phyloP scores from a whole-genome alignment of 164 flowering plant genomes.

The Magnolia kwangsiensis region DNA sequence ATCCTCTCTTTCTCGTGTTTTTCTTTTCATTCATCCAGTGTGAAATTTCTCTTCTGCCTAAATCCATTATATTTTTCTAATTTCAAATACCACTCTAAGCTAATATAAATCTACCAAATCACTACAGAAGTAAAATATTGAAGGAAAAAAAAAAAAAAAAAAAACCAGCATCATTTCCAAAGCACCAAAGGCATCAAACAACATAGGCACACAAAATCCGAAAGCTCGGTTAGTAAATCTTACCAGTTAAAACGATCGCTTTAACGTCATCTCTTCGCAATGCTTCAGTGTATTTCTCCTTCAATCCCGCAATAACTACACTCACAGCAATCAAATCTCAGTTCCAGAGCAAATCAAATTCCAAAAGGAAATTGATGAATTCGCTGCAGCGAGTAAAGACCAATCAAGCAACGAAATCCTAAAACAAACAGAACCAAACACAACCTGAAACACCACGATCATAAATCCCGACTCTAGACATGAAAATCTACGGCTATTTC shows the following conservation, averaged over 20 bases:
- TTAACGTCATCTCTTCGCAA: slow-evolving; percentile 60
- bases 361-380: background rate
- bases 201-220: background rate
- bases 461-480: background rate
- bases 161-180: background rate
- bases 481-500: background rate
- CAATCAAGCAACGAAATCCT: background rate
- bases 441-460: background rate
- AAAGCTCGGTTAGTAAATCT: background rate
- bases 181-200: background rate
- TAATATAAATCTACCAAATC: background rate
- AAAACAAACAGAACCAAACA: background rate
- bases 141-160: background rate
- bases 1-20: too few species aligned
- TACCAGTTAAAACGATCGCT: slow-evolving; percentile 78
- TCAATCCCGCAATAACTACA: slow-evolving; percentile 57
- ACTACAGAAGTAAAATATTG: background rate
- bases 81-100: background rate
- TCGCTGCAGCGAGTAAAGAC: background rate
- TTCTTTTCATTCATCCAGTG: too few species aligned
- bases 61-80: too few species aligned
- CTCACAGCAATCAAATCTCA: background rate
- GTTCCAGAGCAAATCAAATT: background rate
- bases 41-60: too few species aligned
- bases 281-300: slow-evolving; percentile 65